Evolutionary conservation across 352 stramenopile genomes (phyloP).

Genomic region (Globisporangium irregulare): DNA sequence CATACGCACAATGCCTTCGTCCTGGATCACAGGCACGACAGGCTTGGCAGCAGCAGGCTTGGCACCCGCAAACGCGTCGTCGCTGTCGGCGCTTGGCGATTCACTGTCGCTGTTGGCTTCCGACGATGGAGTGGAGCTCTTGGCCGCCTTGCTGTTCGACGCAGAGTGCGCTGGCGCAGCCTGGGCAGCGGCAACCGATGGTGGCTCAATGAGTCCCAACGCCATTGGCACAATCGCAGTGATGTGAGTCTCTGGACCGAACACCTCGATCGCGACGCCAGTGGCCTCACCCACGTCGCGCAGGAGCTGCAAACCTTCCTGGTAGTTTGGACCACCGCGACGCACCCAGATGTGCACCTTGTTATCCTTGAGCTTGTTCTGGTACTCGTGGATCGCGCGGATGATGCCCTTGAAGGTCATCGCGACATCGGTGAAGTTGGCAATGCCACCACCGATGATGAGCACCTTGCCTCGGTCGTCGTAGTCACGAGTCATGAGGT

Average conservation of each 20-base stretch:
- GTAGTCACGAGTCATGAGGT: constrained; percentile 93
- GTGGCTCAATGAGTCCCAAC: constrained; percentile 84
- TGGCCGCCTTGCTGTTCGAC: constrained; percentile 23
- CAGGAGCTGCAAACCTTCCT: constrained; percentile 94
- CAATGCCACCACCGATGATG: constrained; percentile 97
- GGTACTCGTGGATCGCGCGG: constrained; percentile 90
- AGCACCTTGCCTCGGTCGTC: constrained; percentile 93
- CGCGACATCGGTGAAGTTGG: constrained; percentile 98
- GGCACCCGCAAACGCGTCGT: constrained; percentile 23
- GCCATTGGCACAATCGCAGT: constrained; percentile 93
- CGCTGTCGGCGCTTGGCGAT: constrained; percentile 9
- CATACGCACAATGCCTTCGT: constrained; percentile 85
- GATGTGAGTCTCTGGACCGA: constrained; percentile 95
- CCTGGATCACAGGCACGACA: constrained; percentile 56
- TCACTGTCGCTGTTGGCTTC: constrained; percentile 38
- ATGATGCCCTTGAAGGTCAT: constrained; percentile 98
- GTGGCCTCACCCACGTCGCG: constrained; percentile 86
- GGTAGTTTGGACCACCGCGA: constrained; percentile 95
- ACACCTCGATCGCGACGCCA: constrained; percentile 93
- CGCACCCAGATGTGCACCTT: constrained; percentile 95
- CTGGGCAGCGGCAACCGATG: constrained; percentile 19
- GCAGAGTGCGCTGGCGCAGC: constrained; percentile 21
- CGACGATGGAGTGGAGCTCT: constrained; percentile 12
- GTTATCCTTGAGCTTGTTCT: constrained; percentile 89
- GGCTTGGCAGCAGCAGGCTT: constrained; percentile 31